Evolutionary conservation across 805 yeast genomes (phyloP).

Genomic region (Wickerhamiella shivajii): DNA sequence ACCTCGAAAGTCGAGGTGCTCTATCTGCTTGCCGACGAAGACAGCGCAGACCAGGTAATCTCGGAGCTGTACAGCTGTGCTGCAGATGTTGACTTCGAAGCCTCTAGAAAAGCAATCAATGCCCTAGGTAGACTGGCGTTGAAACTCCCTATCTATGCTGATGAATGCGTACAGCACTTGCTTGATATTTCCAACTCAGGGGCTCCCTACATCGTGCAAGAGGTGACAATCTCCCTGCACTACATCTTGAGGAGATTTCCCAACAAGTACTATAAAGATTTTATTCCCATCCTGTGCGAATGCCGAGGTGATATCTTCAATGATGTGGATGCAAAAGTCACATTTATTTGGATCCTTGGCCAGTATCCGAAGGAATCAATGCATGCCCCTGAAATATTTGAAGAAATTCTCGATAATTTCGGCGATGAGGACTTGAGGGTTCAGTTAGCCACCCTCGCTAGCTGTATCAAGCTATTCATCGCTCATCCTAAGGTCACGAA

Average conservation of each 20-base stretch:
- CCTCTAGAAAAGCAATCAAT: slow-evolving; percentile 75
- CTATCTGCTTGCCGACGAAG: slow-evolving; percentile 56
- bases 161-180: slow-evolving; percentile 48
- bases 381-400: slow-evolving; percentile 29
- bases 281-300: slow-evolving; percentile 28
- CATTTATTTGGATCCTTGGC: slow-evolving; percentile 77
- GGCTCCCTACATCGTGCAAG: slow-evolving; percentile 64
- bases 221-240: slow-evolving; percentile 58
- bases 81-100: slow-evolving; percentile 68
- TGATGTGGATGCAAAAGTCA: slow-evolving; percentile 65
- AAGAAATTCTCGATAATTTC: slow-evolving; percentile 33
- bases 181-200: slow-evolving; percentile 47
- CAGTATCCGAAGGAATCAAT: slow-evolving; percentile 42
- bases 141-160: slow-evolving; percentile 48
- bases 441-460: slow-evolving; percentile 58
- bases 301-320: slow-evolving; percentile 37
- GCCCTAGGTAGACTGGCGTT: slow-evolving; percentile 85
- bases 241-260: slow-evolving; percentile 71
- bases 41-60: slow-evolving; percentile 46
- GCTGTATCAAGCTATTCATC: slow-evolving; percentile 55
- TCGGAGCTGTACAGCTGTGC: slow-evolving; percentile 76
- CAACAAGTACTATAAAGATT: slow-evolving; percentile 28
- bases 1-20: slow-evolving; percentile 83
- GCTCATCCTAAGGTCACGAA: slow-evolving; percentile 42
- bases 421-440: slow-evolving; percentile 57